Conservation (phyloP, 2,329 filamentous ascomycete genomes). For the Emergomyces pasteurianus region DNA sequence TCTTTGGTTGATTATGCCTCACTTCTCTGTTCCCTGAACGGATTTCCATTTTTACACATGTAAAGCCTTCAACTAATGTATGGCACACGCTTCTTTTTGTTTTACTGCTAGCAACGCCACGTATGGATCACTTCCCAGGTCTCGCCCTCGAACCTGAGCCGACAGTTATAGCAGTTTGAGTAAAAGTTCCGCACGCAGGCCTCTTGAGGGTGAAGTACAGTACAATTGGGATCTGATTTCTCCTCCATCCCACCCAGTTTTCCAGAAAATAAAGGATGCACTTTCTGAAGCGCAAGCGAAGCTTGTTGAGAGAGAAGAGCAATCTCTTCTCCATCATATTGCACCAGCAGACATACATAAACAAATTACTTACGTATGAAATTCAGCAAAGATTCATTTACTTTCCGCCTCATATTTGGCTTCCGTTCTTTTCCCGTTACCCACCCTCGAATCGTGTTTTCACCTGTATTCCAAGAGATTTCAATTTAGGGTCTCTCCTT, state of each 20-base stretch:
- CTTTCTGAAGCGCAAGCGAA: neutral
- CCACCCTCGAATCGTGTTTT: neutral
- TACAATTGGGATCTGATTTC: neutral
- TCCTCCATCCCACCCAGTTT: neutral
- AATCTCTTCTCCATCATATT: neutral
- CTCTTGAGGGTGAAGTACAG: too few relatives aligned
- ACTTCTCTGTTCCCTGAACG: neutral
- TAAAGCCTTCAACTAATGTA: neutral
- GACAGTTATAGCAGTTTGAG: neutral
- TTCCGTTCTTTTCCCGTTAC: neutral
- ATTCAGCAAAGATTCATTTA: neutral
- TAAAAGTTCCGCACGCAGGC: neutral
- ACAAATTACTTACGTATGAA: neutral
- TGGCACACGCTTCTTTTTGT: neutral
- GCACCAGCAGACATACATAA: neutral
- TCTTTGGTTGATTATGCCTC: neutral
- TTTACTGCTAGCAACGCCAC: neutral
- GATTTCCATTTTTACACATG: neutral
- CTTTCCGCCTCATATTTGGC: neutral
- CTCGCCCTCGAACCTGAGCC: neutral
- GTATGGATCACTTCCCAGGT: neutral
- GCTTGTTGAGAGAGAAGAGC: neutral
- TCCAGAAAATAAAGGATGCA: neutral
- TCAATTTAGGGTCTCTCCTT: too few relatives aligned
- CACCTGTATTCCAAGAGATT: neutral